phyloP scores from a whole-genome alignment of 1,284 basidiomycete species.

The Coriolopsis trogii region DNA sequence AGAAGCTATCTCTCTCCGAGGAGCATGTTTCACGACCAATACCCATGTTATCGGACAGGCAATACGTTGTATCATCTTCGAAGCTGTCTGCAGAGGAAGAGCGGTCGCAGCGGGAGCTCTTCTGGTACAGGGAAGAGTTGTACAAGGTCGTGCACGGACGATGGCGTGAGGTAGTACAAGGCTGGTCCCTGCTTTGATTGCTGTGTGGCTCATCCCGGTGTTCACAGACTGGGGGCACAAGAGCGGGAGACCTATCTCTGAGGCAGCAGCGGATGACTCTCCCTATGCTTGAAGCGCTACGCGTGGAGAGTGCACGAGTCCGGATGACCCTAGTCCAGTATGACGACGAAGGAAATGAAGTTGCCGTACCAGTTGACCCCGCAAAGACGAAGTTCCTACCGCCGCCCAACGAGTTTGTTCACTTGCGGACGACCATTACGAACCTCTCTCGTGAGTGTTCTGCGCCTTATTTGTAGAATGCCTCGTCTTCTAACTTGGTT shows the following conservation, averaged over 20 bases:
- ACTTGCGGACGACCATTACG: conserved; percentile 54
- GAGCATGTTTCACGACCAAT: conserved; percentile 68
- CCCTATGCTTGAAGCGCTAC: conserved; percentile 76
- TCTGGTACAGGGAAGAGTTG: conserved; percentile 93
- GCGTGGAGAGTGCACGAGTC: conserved; percentile 63
- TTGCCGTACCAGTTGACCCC: conserved; percentile 25
- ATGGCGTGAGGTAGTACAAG: conserved; percentile 79
- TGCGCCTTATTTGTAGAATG: not conserved
- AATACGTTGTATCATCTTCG: conserved; percentile 87
- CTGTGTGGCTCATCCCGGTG: not conserved
- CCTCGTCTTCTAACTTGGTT: conserved; percentile 9
- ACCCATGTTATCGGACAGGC: conserved; percentile 85
- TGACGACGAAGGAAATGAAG: conserved; percentile 32
- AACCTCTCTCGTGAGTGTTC: conserved; percentile 60
- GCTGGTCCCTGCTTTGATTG: not conserved
- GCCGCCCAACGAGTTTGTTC: conserved; percentile 59
- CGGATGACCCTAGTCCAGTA: conserved; percentile 54
- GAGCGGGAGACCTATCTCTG: conserved; percentile 75
- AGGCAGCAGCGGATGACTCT: conserved; percentile 75
- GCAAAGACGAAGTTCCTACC: conserved; percentile 48
- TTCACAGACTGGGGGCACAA: conserved; percentile 69
- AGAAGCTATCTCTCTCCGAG: conserved; percentile 63
- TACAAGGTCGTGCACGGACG: conserved; percentile 67
- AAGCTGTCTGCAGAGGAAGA: conserved; percentile 63
- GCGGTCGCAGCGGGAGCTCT: conserved; percentile 71